Evolutionary conservation across 192 early-diverging fungal genomes (phyloP), one percentile per base, ranked within the genome.

Genomic region (Kickxella alabastrina): DNA sequence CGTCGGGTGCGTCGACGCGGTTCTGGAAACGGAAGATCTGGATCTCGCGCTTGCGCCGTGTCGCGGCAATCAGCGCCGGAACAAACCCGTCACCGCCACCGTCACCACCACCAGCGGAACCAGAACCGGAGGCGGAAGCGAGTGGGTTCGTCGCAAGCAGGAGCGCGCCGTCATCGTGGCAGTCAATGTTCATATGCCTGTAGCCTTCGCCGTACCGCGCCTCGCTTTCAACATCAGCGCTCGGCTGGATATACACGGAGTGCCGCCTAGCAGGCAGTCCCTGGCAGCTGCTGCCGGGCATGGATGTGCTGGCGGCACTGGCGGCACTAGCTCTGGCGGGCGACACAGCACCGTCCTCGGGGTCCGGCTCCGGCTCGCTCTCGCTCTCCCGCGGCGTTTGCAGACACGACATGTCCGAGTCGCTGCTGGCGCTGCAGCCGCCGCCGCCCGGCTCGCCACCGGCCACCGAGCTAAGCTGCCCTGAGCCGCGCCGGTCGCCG

Each of bases 141-240:
- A 46, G 42, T 17, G 39, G 54, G 6, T 48, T 51, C 1, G 58
- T 52, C 3, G 65, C 60, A 17, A 68, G 60, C 10, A 59, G 60
- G 12, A 75, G 53, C 23, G 57, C 64, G 40, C 60, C 65, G 28
- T 75, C 72, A 23, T 75, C 72, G 6, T 68, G 52, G 21, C 41
- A 43, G 42, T 75, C 72, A 21, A 68, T 54, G 29, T 60, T 48
- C 52, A 75, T 63, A 31, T 68, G 43, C 49, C 55, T 59, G 61
- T 75, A 75, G 0, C 72, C 72, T 34, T 75, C 72, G 32, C 72
- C 72, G 35, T 64, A 68, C 15, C 72, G 60, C 27, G 72, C 56
- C 2, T 56, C 61, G 13, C 53, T 68, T 38, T 63, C 60, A 23
- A 62, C 4, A 32, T 75, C 72, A 10, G 43, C 49, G 31, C 22